These are phyloP conservation scores for Podospora pseudoanserina DNA, from an alignment of 495 filamentous ascomycete species.

Conservation along the genomic window DNA sequence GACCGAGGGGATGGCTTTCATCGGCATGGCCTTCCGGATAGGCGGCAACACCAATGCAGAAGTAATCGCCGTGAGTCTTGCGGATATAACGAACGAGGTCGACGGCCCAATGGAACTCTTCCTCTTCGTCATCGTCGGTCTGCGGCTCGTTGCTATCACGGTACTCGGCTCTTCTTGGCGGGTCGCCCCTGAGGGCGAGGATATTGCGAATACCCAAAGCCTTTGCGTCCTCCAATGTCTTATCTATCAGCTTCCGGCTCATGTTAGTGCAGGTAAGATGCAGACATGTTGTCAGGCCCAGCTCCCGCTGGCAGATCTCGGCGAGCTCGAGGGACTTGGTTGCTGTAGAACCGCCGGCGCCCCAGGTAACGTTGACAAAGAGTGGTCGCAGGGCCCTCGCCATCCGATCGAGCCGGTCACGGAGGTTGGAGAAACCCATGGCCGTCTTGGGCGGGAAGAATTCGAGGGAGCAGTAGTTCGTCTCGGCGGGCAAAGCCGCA, in stretches of 20 bases:
- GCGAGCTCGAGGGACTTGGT: slow-evolving; percentile 88
- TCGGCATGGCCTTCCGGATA: slow-evolving; percentile 98
- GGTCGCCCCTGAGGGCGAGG: slow-evolving; percentile 89
- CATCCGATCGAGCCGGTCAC: slow-evolving; percentile 93
- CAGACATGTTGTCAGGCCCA: slow-evolving; percentile 89
- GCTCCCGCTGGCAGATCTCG: slow-evolving; percentile 87
- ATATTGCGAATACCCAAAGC: slow-evolving; percentile 93
- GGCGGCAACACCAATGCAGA: slow-evolving; percentile 90
- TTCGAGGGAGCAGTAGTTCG: slow-evolving; percentile 91
- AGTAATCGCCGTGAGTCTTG: slow-evolving; percentile 84
- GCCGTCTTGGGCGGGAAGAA: slow-evolving; percentile 98
- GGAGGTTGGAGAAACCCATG: slow-evolving; percentile 91
- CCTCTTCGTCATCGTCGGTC: slow-evolving; percentile 49
- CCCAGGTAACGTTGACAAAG: slow-evolving; percentile 98
- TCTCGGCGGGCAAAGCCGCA: slow-evolving; percentile 75
- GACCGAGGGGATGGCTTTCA: slow-evolving; percentile 71
- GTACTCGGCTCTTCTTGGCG: slow-evolving; percentile 86
- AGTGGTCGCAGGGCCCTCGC: slow-evolving; percentile 81
- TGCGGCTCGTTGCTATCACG: slow-evolving; percentile 51
- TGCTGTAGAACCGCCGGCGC: slow-evolving; percentile 88
- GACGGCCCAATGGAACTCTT: slow-evolving; percentile 83
- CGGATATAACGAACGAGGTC: slow-evolving; percentile 90
- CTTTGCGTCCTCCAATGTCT: slow-evolving; percentile 87
- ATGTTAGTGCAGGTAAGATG: slow-evolving; percentile 98
- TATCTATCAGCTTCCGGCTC: slow-evolving; percentile 79